Base-by-base conservation (phyloP, 139 green algal genomes). In the Axilococcus clingmanii region DNA sequence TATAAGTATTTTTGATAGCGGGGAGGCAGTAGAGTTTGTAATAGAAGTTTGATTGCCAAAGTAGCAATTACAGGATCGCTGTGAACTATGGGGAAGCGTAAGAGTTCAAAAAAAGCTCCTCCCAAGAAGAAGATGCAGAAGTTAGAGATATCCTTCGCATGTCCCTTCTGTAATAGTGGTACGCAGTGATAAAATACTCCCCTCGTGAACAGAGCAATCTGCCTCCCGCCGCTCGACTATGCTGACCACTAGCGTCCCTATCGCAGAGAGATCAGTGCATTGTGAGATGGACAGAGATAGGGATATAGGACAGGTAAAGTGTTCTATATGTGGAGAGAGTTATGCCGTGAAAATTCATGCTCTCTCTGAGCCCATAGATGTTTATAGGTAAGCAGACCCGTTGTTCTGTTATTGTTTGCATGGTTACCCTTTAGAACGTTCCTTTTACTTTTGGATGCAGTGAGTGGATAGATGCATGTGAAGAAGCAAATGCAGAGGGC, bases 141-240 rank as follows among this genome's bases (percentile, higher is more conserved):
- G 44, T 50, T 86, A 4, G 56, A 71, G 12, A 76, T 46, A 4
- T 48, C 61, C 2, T 86, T 86, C 48, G 51, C 68, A 47, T 86
- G 78, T 36, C 78, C 78, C 3, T 83, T 88, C 31, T 86, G 78
- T 58, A 86, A 86, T 43, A 67, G 77, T 32, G 61, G 55, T 44
- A 55, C 46, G 49, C 40, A 38, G 16, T 53, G 16, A 53, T 53
- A 9, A 23, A 28, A 38, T 28, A 40, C 20, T 40, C 40, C 12
- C 9, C 23, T 31, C 23, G 9, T 36, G 42, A n/a, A 17, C 36
- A 42, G 36, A 42, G 17, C 36, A 42, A 42, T 17, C 17, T 17
- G 36, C 36, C 17, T 42, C 45, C 30, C 9, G 5, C 9, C n/a
- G 11, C 6, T 31, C 7, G 30, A 5, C 17, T 52, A 16, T 7